Conservation (phyloP, 768 basidiomycete genomes). For the Gymnopilus junonius region DNA sequence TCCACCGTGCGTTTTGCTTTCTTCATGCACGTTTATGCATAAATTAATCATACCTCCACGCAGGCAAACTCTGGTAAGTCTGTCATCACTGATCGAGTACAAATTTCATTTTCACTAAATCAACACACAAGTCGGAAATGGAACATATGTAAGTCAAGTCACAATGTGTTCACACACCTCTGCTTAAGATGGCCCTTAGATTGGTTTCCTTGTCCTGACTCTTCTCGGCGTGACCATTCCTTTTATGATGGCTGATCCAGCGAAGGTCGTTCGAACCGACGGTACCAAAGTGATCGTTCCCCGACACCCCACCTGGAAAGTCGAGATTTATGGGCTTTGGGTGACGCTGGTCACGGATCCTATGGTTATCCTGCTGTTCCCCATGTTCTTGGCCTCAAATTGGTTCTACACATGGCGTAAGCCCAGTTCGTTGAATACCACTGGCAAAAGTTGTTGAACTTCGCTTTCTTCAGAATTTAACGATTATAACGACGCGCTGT, state of each 20-base stretch:
- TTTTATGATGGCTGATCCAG: constrained; percentile 71
- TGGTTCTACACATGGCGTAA: constrained; percentile 89
- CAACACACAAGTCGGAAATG: constrained; percentile 56
- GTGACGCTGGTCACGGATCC: constrained; percentile 72
- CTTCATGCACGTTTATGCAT: neutral
- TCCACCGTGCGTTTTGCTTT: constrained; percentile 48
- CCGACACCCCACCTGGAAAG: constrained; percentile 78
- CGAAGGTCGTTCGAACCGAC: constrained; percentile 74
- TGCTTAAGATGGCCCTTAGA: constrained; percentile 42
- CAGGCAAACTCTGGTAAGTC: constrained; percentile 46
- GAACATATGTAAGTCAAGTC: constrained; percentile 66
- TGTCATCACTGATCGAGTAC: neutral
- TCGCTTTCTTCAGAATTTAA: constrained; percentile 61
- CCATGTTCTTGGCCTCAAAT: constrained; percentile 85
- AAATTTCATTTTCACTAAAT: neutral
- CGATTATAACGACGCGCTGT: constrained; percentile 78
- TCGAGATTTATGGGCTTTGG: constrained; percentile 73
- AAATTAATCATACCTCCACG: constrained; percentile 26
- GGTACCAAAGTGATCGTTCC: constrained; percentile 67
- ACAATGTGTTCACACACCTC: neutral
- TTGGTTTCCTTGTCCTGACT: constrained; percentile 76
- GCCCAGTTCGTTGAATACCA: constrained; percentile 23
- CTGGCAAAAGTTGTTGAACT: constrained; percentile 18
- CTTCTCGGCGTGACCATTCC: constrained; percentile 71
- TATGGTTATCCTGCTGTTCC: constrained; percentile 74